Conservation (phyloP, 768 basidiomycete genomes). For the Tricholoma hemisulphureum region DNA sequence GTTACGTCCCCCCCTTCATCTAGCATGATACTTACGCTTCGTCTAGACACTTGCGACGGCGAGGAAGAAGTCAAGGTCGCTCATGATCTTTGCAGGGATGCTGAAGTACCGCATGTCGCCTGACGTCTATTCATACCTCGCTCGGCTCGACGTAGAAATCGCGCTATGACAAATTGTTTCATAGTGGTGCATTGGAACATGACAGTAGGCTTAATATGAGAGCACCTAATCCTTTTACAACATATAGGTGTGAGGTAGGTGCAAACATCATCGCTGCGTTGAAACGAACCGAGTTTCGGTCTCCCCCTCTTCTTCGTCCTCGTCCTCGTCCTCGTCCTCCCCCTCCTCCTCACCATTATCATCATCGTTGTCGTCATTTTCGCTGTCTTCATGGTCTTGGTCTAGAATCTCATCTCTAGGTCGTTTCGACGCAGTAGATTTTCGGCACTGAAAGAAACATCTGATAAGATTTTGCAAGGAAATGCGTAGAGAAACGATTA, state of each 20-base stretch:
- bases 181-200: too few species aligned
- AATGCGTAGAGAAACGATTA: conserved; percentile 7
- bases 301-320: conserved; percentile 30
- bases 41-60: conserved; percentile 61
- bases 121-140: conserved; percentile 87
- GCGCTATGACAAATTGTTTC: conserved; percentile 48
- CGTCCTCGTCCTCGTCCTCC: conserved; percentile 23
- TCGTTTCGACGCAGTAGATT: conserved; percentile 20
- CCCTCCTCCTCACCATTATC: conserved; percentile 4
- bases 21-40: conserved; percentile 11
- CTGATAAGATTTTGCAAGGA: background rate
- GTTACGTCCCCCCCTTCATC: conserved; percentile 21
- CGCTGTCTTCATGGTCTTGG: too few species aligned
- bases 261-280: conserved; percentile 36
- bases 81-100: conserved; percentile 88
- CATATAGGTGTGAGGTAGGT: background rate
- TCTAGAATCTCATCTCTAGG: conserved; percentile 14
- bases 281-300: conserved; percentile 32
- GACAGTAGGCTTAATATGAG: too few species aligned
- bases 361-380: conserved; percentile 4
- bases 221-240: too few species aligned
- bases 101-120: conserved; percentile 87
- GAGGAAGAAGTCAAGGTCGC: conserved; percentile 76
- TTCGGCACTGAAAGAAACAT: conserved; percentile 31
- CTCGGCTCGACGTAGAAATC: conserved; percentile 82